These are phyloP conservation scores for Monascus purpureus DNA, from an alignment of 495 filamentous ascomycete genomes.

Conservation along the genomic window DNA sequence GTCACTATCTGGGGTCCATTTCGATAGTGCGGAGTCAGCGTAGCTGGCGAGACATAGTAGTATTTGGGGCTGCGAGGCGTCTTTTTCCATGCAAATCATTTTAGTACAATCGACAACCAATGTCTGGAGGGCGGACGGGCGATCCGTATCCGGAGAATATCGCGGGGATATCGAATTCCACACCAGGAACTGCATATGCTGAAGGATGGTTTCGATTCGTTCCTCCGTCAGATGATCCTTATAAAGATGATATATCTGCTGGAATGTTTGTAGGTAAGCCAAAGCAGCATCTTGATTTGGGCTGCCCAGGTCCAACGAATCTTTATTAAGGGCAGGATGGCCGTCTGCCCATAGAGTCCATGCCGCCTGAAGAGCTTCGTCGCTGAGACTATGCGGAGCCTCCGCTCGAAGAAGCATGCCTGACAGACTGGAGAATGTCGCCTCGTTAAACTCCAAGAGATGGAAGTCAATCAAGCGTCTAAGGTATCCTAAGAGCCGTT, in stretches of 20 bases:
- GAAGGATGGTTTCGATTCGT: constrained; percentile 40
- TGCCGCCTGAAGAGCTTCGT: constrained; percentile 41
- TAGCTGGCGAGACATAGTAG: constrained; percentile 56
- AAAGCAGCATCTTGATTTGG: constrained; percentile 64
- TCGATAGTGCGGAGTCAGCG: constrained; percentile 45
- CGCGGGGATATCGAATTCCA: constrained; percentile 56
- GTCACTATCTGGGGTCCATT: constrained; percentile 20
- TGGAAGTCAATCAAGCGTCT: constrained; percentile 42
- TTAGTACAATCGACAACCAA: constrained; percentile 60
- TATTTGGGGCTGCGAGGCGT: constrained; percentile 51
- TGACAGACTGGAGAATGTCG: constrained; percentile 53
- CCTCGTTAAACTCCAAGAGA: constrained; percentile 55
- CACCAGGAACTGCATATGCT: constrained; percentile 44
- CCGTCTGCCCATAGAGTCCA: constrained; percentile 63
- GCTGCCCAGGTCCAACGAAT: constrained; percentile 25
- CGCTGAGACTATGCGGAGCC: constrained; percentile 32
- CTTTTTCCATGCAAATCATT: constrained; percentile 53
- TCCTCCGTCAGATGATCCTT: constrained; percentile 44
- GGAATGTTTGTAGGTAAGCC: constrained; percentile 63
- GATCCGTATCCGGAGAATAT: constrained; percentile 77
- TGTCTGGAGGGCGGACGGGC: constrained; percentile 62
- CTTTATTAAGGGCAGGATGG: constrained; percentile 38
- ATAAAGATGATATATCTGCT: constrained; percentile 71
- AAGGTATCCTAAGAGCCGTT: constrained; percentile 52
- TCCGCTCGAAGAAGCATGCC: constrained; percentile 48